Evolutionary conservation across 192 early-diverging fungal species (phyloP).

Genomic region (Backusella morwellensis): DNA sequence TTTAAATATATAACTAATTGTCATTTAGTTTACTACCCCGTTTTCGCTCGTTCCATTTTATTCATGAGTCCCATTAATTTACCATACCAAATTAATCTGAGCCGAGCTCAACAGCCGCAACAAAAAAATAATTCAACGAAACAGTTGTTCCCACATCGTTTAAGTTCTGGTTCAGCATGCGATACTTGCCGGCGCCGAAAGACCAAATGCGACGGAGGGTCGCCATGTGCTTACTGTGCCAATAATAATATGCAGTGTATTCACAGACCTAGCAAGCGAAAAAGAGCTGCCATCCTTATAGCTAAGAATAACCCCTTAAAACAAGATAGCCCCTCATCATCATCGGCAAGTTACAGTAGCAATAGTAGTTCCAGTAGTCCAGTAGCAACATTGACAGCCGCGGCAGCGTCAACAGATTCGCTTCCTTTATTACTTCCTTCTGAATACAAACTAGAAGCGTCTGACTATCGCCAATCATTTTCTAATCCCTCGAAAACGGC

Average conservation of each 20-base stretch:
- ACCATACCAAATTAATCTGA: background rate
- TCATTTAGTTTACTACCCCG: background rate
- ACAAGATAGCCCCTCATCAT: background rate
- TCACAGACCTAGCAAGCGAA: constrained; percentile 15
- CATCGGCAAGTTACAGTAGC: background rate
- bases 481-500: background rate
- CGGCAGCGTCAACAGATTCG: background rate
- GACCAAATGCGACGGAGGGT: constrained; percentile 38
- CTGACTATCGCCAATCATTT: background rate
- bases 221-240: constrained; percentile 35
- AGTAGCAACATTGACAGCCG: background rate
- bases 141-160: constrained; percentile 15
- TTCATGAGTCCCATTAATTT: background rate
- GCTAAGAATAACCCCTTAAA: background rate
- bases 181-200: constrained; percentile 38
- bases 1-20: background rate
- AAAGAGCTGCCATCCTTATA: background rate
- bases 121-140: background rate
- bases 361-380: background rate
- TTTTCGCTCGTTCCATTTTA: background rate
- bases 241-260: constrained; percentile 29
- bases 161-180: constrained; percentile 39
- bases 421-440: background rate
- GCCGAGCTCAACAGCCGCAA: background rate
- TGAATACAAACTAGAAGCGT: background rate